A percentile compares a stretch with the other conserved stretches of the same genome.
These are phyloP conservation scores for Sphaerulina musiva DNA, from an alignment of 2,329 filamentous ascomycete genomes.

Conservation along the genomic window DNA sequence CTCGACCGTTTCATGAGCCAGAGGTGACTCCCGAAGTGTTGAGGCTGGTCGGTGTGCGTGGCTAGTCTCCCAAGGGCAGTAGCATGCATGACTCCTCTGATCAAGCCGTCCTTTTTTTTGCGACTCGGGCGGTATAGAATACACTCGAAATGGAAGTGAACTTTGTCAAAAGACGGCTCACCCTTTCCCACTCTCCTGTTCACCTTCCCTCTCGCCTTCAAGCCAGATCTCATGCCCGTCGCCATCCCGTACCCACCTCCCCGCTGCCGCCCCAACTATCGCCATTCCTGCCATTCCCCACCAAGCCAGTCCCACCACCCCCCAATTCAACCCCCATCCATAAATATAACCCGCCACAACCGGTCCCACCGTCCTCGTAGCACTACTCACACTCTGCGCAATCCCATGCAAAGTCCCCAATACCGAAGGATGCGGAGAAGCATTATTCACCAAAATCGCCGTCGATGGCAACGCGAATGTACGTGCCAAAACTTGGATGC, in stretches of 20 bases:
- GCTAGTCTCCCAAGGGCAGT: not conserved
- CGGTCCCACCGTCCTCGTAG: conserved; percentile 50
- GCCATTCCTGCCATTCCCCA: conserved; percentile 52
- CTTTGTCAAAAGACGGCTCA: not conserved
- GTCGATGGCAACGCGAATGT: conserved; percentile 52
- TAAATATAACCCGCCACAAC: conserved; percentile 48
- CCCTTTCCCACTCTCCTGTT: conserved; percentile 1
- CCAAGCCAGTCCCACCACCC: conserved; percentile 53
- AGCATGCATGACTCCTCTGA: not conserved
- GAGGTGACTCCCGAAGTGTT: conserved; percentile 16
- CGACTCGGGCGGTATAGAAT: no score
- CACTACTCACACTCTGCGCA: conserved; percentile 51
- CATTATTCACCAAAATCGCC: conserved; percentile 56
- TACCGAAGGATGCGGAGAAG: conserved; percentile 50
- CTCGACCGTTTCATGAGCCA: conserved; percentile 15
- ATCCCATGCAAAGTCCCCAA: conserved; percentile 55
- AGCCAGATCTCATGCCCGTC: conserved; percentile 55
- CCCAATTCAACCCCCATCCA: conserved; percentile 46
- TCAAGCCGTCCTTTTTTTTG: no score
- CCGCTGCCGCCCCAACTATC: conserved; percentile 50
- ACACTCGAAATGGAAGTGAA: not conserved
- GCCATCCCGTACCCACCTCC: conserved; percentile 57
- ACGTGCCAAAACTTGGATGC: conserved; percentile 42
- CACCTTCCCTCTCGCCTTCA: conserved; percentile 40
- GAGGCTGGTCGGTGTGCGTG: conserved; percentile 16